phyloP scores from a whole-genome alignment of 2,329 filamentous ascomycete species.

The Fusarium luffae region DNA sequence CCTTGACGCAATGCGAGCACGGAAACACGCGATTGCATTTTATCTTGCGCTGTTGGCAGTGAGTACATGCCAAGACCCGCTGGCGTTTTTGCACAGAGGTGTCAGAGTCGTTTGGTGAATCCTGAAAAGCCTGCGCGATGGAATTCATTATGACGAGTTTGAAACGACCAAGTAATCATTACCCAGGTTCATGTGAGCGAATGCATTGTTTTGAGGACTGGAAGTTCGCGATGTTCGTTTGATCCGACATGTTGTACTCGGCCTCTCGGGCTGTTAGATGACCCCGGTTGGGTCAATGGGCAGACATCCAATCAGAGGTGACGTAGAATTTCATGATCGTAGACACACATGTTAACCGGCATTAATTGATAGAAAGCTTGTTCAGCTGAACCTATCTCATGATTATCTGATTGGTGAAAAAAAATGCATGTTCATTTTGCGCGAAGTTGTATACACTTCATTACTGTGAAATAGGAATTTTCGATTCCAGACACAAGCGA shows the following conservation, averaged over 20 bases:
- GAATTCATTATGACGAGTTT: background rate
- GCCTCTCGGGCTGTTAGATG: constrained; percentile 18
- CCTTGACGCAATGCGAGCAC: constrained; percentile 12
- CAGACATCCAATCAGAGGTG: background rate
- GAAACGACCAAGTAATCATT: background rate
- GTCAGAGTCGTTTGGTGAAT: constrained; percentile 17
- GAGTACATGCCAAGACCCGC: constrained; percentile 18
- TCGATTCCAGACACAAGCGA: too few relatives aligned
- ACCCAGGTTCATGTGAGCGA: background rate
- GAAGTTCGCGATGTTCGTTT: background rate
- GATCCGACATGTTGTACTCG: constrained; percentile 7
- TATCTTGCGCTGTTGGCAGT: constrained; percentile 24
- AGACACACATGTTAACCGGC: too few relatives aligned
- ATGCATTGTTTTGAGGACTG: background rate
- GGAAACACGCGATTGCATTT: constrained; percentile 26
- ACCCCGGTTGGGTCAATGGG: constrained; percentile 4
- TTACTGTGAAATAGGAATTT: too few relatives aligned
- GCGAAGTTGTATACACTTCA: too few relatives aligned
- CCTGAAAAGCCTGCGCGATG: background rate
- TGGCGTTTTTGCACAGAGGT: background rate
- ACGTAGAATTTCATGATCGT: background rate
- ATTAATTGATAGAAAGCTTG: too few relatives aligned
- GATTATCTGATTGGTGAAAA: too few relatives aligned
- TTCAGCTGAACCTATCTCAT: background rate
- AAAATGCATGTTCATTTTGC: too few relatives aligned